Base-by-base conservation (phyloP, 306 rosid species). In the Dryas alaskensis region DNA sequence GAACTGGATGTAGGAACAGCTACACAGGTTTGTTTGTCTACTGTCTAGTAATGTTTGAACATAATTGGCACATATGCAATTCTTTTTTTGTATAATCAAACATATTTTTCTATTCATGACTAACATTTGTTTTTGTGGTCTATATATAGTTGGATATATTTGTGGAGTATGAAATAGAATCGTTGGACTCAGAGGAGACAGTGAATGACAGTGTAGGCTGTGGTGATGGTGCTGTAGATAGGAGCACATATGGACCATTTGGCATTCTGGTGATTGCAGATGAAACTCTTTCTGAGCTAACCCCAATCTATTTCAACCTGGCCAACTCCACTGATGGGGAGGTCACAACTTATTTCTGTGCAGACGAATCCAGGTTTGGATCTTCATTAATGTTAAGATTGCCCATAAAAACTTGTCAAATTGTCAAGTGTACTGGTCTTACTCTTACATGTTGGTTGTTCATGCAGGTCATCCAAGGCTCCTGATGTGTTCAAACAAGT, bases 391-490 rank as follows among this genome's bases (percentile, higher is more conserved):
- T 7, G 10, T 11, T 14, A 42, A 4, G n/a, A 12, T 5, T 58
- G 61, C 50, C 4, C 9, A 10, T 19, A 16, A 69, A 4, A 13
- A 60, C n/a, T 37, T 60, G 48, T n/a, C 16, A 16, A 14, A 8
- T 43, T 43, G 31, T 64, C 1, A 7, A n/a, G 68, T 42, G 68
- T 16, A n/a, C 50, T 53, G 58, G 4, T 14, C 10, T 7, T 7
- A 12, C 50, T 16, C 6, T 22, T 12, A 7, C 49, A 13, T 14
- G 55, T 31, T 59, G 31, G 31, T 46, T 58, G 7, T 5, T 6
- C 69, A 82, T 81, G 84, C 80, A 92, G 98, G 84, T 92, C 98
- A 44, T 80, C 98, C 6, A 80, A 75, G 79, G 98, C 98, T 65
- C 65, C 81, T 65, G 92, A 86, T 64, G 78, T 90, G 61, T 78